A percentile compares a stretch with the other conserved stretches of the same genome.
Evolutionary conservation across 2,329 filamentous ascomycete species (phyloP).

Genomic region (Aureobasidium mangrovei): DNA sequence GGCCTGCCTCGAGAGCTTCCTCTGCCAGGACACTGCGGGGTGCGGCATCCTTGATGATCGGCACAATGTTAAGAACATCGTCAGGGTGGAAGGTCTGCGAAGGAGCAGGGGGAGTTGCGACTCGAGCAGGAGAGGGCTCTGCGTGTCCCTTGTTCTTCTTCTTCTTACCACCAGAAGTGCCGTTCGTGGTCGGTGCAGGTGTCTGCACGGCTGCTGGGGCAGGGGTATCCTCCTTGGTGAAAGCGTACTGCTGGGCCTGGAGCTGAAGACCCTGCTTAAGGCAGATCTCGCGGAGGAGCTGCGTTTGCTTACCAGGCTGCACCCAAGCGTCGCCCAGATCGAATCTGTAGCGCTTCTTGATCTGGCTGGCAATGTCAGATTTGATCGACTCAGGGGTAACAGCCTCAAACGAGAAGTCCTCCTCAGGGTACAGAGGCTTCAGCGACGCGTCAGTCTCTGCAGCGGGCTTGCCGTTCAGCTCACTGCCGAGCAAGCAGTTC

Average conservation of each 20-base stretch:
- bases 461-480: conserved; percentile 66
- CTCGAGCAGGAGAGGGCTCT: conserved; percentile 39
- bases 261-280: conserved; percentile 87
- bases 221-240: conserved; percentile 39
- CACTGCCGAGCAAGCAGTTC: conserved; percentile 80
- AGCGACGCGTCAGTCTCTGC: conserved; percentile 69
- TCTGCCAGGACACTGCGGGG: conserved; percentile 87
- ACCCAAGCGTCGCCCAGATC: conserved; percentile 61
- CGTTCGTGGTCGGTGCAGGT: conserved; percentile 27
- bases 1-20: conserved; percentile 89
- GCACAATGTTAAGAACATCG: conserved; percentile 87
- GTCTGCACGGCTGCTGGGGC: conserved; percentile 22
- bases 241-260: conserved; percentile 66
- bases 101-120: conserved; percentile 37
- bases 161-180: conserved; percentile 31
- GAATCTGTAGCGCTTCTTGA: conserved; percentile 67
- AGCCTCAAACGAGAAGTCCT: conserved; percentile 71
- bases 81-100: conserved; percentile 66
- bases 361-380: conserved; percentile 61
- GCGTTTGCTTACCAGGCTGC: conserved; percentile 59
- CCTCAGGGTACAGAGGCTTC: conserved; percentile 68
- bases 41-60: conserved; percentile 86
- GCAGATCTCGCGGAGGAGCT: conserved; percentile 80
- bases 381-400: conserved; percentile 66
- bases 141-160: conserved; percentile 52